Evolutionary conservation across 2,329 filamentous ascomycete genomes (phyloP).

Genomic region (Talaromyces verruculosus): DNA sequence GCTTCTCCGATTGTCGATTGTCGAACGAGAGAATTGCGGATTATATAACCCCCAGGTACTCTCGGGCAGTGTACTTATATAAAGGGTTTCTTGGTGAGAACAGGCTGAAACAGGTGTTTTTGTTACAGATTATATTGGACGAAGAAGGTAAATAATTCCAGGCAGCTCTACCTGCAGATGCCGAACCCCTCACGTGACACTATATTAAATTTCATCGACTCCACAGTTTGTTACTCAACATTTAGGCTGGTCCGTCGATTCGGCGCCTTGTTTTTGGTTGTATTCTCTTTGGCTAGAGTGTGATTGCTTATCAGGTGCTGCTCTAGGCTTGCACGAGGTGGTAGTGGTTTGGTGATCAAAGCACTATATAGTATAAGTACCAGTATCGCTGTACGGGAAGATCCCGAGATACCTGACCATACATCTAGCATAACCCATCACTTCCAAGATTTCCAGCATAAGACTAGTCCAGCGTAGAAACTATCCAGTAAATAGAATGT

Average conservation of each 20-base stretch:
- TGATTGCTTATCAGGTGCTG: background rate
- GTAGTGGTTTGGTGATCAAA: background rate
- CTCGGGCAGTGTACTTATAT: background rate
- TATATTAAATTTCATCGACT: background rate
- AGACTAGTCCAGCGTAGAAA: background rate
- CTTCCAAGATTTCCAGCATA: background rate
- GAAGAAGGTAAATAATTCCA: background rate
- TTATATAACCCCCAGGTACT: background rate
- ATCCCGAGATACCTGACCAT: background rate
- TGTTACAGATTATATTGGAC: background rate
- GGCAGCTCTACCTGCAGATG: conserved; percentile 4
- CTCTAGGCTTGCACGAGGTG: background rate
- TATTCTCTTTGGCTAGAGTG: background rate
- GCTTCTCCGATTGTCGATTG: background rate
- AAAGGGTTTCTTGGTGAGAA: background rate
- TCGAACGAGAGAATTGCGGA: background rate
- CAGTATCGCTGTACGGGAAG: background rate
- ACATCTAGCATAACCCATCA: background rate
- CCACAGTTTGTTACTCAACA: background rate
- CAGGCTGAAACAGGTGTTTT: background rate
- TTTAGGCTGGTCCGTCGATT: background rate
- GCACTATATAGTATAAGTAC: background rate
- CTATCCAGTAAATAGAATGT: background rate
- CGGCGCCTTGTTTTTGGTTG: background rate
- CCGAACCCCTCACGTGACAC: conserved; percentile 5